Evolutionary conservation across 225 moss, liverwort and hornwort genomes (phyloP).

Genomic region (Takakia lepidozioides): DNA sequence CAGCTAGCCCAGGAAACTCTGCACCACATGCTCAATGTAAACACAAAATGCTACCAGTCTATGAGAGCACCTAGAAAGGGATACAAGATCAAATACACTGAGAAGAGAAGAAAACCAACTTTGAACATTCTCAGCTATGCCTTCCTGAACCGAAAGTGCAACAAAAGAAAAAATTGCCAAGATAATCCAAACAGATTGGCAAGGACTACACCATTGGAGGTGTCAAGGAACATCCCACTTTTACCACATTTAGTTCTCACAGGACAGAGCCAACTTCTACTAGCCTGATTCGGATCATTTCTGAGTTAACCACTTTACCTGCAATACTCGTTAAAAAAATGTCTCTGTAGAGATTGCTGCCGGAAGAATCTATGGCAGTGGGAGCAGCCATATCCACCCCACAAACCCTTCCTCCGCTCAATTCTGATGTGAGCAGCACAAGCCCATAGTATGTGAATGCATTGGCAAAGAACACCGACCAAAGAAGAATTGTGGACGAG

Average conservation of each 20-base stretch:
- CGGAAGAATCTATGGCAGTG: slow-evolving; percentile 9
- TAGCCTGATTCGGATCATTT: too few species aligned
- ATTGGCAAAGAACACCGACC: slow-evolving; percentile 92
- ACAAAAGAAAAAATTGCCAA: too few species aligned
- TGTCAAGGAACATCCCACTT: too few species aligned
- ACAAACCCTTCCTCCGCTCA: slow-evolving; percentile 56
- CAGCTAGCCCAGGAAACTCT: slow-evolving; percentile 70
- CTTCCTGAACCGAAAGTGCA: too few species aligned
- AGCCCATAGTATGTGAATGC: slow-evolving; percentile 91
- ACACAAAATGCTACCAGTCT: not conserved
- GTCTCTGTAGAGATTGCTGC: slow-evolving; percentile 41
- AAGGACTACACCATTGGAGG: too few species aligned
- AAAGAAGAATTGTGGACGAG: slow-evolving; percentile 71
- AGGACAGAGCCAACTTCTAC: too few species aligned
- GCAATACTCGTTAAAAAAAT: slow-evolving; percentile 73
- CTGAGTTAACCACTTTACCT: too few species aligned
- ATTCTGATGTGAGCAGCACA: slow-evolving; percentile 83
- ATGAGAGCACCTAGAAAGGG: too few species aligned
- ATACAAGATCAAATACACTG: too few species aligned
- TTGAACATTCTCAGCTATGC: not conserved
- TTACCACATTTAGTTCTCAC: too few species aligned
- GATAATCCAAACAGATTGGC: too few species aligned
- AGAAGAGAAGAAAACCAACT: too few species aligned
- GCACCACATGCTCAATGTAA: not conserved
- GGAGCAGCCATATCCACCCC: slow-evolving; percentile 26